Conservation (phyloP, 768 basidiomycete species). For the Leccinum longicurvipes region DNA sequence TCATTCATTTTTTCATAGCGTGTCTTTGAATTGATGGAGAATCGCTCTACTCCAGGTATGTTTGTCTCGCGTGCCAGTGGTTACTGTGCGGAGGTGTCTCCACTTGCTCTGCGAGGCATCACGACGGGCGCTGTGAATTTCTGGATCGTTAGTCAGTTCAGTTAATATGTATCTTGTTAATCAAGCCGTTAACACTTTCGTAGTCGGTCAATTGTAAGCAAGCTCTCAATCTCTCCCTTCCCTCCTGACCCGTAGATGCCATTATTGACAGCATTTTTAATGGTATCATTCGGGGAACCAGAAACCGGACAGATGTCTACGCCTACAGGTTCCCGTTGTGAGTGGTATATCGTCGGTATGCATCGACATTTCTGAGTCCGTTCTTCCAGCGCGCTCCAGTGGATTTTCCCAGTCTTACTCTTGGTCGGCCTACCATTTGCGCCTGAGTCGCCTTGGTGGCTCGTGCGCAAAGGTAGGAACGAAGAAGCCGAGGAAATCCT, state of each 20-base stretch:
- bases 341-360: neutral
- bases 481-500: constrained; percentile 24
- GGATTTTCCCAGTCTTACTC: constrained; percentile 32
- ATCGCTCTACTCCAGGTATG: constrained; percentile 11
- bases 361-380: neutral
- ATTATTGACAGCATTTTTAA: constrained; percentile 19
- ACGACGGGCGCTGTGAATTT: constrained; percentile 25
- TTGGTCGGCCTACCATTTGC: constrained; percentile 30
- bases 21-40: neutral
- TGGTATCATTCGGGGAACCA: constrained; percentile 23
- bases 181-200: neutral
- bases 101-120: constrained; percentile 24
- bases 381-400: constrained; percentile 26
- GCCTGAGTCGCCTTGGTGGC: constrained; percentile 34
- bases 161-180: neutral
- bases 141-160: constrained; percentile 24
- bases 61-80: constrained; percentile 22
- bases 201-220: constrained; percentile 25
- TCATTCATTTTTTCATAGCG: neutral
- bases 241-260: neutral
- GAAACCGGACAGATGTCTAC: constrained; percentile 18
- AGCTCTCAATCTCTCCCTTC: neutral
- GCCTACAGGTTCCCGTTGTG: constrained; percentile 29
- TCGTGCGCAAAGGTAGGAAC: constrained; percentile 28
- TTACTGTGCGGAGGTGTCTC: constrained; percentile 29